phyloP scores from a whole-genome alignment of 352 stramenopile species.

The Phytopythium ostracodes region DNA sequence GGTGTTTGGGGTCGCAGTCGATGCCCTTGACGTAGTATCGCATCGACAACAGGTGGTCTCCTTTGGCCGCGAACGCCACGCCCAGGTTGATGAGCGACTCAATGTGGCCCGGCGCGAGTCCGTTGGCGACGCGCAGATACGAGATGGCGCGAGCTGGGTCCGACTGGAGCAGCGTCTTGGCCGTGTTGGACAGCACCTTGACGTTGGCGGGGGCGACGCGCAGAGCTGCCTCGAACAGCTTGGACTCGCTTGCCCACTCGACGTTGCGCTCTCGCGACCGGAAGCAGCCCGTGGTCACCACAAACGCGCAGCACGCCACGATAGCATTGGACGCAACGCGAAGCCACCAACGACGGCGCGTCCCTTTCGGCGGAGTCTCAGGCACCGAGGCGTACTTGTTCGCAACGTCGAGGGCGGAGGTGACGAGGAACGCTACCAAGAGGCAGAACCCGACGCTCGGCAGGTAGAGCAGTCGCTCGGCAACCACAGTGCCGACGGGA shows the following conservation, averaged over 20 bases:
- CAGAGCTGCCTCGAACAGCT: slow-evolving; percentile 53
- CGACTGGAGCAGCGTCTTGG: slow-evolving; percentile 52
- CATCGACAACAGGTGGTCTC: neutral
- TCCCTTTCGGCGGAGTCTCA: neutral
- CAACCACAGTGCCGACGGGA: slow-evolving; percentile 87
- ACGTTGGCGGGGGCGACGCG: slow-evolving; percentile 57
- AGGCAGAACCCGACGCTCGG: slow-evolving; percentile 85
- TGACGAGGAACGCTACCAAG: slow-evolving; percentile 37
- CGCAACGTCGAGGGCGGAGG: slow-evolving; percentile 20
- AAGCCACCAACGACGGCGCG: neutral
- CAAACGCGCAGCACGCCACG: slow-evolving; percentile 12
- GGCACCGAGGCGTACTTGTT: slow-evolving; percentile 14
- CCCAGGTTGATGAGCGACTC: slow-evolving; percentile 58
- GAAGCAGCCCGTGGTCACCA: slow-evolving; percentile 30
- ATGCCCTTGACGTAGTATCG: slow-evolving; percentile 5
- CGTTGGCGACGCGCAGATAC: slow-evolving; percentile 31
- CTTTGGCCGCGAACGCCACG: slow-evolving; percentile 28
- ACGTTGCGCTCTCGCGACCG: slow-evolving; percentile 50
- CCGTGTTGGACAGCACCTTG: slow-evolving; percentile 75
- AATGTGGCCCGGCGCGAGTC: slow-evolving; percentile 38
- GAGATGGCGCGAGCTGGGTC: slow-evolving; percentile 33
- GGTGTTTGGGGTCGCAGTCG: neutral
- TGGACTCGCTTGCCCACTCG: slow-evolving; percentile 59
- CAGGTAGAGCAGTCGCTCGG: slow-evolving; percentile 90
- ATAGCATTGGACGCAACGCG: slow-evolving; percentile 4